A percentile compares a stretch with the other conserved stretches of the same genome.
These are phyloP conservation scores for Dendrobium catenatum DNA, from an alignment of 106 monocot genomes.

Conservation along the genomic window DNA sequence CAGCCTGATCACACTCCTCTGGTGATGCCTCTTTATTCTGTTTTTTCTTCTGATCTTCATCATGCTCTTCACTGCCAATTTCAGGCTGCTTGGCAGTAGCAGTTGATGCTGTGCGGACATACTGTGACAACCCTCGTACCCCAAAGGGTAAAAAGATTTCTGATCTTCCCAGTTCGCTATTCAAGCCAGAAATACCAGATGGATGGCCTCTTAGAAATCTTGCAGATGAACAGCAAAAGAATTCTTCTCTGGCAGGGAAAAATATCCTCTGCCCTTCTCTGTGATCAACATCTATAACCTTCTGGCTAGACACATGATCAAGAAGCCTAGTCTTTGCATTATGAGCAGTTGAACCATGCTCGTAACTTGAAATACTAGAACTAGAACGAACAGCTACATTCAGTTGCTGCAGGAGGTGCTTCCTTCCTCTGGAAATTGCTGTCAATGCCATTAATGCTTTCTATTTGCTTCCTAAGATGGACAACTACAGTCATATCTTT, in stretches of 20 bases:
- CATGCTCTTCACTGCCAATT: conserved; percentile 22
- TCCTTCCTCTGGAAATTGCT: conserved; percentile 42
- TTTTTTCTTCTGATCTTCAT: conserved; percentile 40
- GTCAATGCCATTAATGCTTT: conserved; percentile 48
- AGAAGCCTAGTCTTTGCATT: conserved; percentile 15
- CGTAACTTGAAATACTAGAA: conserved; percentile 29
- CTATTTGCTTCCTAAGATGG: conserved; percentile 12
- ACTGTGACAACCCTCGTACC: conserved; percentile 38
- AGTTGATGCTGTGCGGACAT: conserved; percentile 39
- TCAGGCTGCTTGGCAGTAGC: conserved; percentile 38
- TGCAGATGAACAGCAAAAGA: conserved; percentile 9
- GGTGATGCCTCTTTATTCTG: conserved; percentile 74
- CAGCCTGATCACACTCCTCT: conserved; percentile 99
- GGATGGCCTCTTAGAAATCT: conserved; percentile 10
- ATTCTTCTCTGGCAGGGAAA: conserved; percentile 15
- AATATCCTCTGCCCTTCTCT: background rate
- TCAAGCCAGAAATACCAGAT: conserved; percentile 10
- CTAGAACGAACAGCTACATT: conserved; percentile 17
- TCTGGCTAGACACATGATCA: conserved; percentile 4
- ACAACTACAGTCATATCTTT: conserved; percentile 36
- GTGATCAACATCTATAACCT: conserved; percentile 2
- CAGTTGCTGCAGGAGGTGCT: conserved; percentile 35
- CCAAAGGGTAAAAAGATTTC: conserved; percentile 44
- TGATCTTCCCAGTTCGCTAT: conserved; percentile 16
- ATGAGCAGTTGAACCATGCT: conserved; percentile 14